phyloP scores from a whole-genome alignment of 768 basidiomycete species.

The Mycena metata region DNA sequence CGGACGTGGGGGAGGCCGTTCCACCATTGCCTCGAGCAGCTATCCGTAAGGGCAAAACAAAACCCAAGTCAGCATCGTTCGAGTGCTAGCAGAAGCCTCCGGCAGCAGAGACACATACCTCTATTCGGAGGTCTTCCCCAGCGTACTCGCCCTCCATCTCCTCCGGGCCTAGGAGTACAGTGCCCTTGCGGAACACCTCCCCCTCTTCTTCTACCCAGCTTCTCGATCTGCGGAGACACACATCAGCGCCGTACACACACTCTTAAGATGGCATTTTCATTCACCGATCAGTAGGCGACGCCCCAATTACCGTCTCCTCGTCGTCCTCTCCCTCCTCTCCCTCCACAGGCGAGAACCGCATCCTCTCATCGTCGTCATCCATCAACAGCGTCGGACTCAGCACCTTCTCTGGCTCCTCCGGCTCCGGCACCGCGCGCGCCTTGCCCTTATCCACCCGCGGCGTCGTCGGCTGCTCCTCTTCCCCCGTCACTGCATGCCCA shows the following conservation, averaged over 20 bases:
- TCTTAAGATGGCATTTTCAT: slow-evolving; percentile 37
- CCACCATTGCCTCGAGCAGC: slow-evolving; percentile 90
- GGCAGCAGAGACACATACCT: slow-evolving; percentile 59
- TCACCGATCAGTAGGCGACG: slow-evolving; percentile 66
- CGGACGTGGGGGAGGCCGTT: slow-evolving; percentile 83
- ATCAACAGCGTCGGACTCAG: slow-evolving; percentile 74
- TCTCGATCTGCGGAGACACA: slow-evolving; percentile 64
- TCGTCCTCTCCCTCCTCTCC: slow-evolving; percentile 45
- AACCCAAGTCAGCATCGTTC: slow-evolving; percentile 16
- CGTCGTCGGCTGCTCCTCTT: slow-evolving; percentile 60
- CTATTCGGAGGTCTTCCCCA: slow-evolving; percentile 88
- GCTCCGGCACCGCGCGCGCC: slow-evolving; percentile 75
- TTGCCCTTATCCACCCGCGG: slow-evolving; percentile 86
- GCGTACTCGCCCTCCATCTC: slow-evolving; percentile 93
- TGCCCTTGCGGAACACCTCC: slow-evolving; percentile 95
- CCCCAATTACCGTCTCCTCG: slow-evolving; percentile 28
- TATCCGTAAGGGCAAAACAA: slow-evolving; percentile 44
- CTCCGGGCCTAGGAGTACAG: slow-evolving; percentile 80
- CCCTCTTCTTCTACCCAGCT: slow-evolving; percentile 95
- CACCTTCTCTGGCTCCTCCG: slow-evolving; percentile 77
- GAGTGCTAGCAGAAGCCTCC: not conserved
- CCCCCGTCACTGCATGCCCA: slow-evolving; percentile 45
- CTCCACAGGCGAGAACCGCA: slow-evolving; percentile 49
- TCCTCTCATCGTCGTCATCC: slow-evolving; percentile 62
- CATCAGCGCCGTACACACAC: slow-evolving; percentile 13